Evolutionary conservation across 2,329 filamentous ascomycete genomes (phyloP).

Genomic region (Verticillium albo-atrum): DNA sequence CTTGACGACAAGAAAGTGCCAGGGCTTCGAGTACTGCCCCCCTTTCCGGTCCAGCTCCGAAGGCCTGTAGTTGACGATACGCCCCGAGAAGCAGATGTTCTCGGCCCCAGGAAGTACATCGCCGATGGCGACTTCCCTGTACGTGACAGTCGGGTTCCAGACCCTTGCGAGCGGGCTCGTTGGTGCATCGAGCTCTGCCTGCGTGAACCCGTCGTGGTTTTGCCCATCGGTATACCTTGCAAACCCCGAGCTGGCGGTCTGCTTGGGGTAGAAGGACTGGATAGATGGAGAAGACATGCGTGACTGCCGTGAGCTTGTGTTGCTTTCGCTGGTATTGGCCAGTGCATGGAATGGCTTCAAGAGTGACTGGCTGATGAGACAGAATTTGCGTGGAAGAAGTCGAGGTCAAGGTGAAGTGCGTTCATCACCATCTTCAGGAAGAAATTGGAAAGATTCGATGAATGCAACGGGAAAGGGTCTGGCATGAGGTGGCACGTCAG

Average conservation of each 20-base stretch:
- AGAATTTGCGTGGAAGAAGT: no score
- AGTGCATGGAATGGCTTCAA: background rate
- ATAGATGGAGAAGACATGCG: background rate
- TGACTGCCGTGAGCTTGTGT: no score
- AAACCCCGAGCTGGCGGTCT: background rate
- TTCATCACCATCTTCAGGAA: no score
- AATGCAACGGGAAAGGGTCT: no score
- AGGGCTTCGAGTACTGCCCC: conserved; percentile 37
- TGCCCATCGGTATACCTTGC: background rate
- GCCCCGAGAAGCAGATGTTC: conserved; percentile 46
- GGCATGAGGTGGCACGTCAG: no score
- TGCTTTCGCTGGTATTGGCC: no score
- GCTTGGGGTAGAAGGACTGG: background rate
- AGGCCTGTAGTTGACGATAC: conserved; percentile 51
- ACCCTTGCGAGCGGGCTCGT: conserved; percentile 28
- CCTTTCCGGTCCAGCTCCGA: conserved; percentile 23
- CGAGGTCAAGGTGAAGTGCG: no score
- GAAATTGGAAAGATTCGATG: no score
- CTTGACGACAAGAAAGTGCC: conserved; percentile 49
- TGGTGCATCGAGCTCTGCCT: conserved; percentile 33
- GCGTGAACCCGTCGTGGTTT: conserved; percentile 48
- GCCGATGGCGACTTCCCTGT: conserved; percentile 41
- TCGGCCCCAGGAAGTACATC: conserved; percentile 43
- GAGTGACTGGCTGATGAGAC: no score
- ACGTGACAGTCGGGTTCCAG: conserved; percentile 38